A percentile compares a stretch with the other conserved stretches of the same genome.
Conservation (phyloP, 208 protist species). For the Leishmania aethiopica region DNA sequence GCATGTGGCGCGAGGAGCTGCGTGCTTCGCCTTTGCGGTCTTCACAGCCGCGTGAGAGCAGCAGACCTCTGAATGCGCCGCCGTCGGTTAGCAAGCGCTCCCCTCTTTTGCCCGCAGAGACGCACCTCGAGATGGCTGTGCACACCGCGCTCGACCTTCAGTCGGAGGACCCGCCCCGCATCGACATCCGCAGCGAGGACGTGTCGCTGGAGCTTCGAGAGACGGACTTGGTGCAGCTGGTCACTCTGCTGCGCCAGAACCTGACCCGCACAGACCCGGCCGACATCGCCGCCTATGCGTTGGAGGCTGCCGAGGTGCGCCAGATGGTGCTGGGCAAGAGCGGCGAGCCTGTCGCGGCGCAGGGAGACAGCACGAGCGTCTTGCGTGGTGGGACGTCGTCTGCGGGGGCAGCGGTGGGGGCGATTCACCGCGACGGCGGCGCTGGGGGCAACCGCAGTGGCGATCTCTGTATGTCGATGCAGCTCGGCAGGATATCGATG, state of each 20-base stretch:
- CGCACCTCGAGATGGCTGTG: constrained; percentile 59
- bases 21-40: neutral
- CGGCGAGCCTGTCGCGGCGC: neutral
- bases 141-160: constrained; percentile 56
- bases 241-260: constrained; percentile 63
- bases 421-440: neutral
- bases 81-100: constrained; percentile 9
- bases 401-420: neutral
- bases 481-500: constrained; percentile 23
- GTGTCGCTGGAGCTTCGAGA: constrained; percentile 48
- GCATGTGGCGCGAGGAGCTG: constrained; percentile 38
- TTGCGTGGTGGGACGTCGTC: neutral
- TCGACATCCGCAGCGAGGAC: constrained; percentile 60
- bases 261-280: constrained; percentile 41
- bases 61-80: neutral
- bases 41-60: neutral
- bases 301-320: constrained; percentile 6
- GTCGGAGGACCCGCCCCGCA: constrained; percentile 47
- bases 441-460: constrained; percentile 1
- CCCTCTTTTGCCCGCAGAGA: constrained; percentile 48
- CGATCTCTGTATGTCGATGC: constrained; percentile 27
- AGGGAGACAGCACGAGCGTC: neutral
- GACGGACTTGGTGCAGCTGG: constrained; percentile 59
- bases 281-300: constrained; percentile 24
- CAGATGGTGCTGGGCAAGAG: constrained; percentile 14